phyloP scores from a whole-genome alignment of 805 yeast genomes.

The Candida endomychidarum region DNA sequence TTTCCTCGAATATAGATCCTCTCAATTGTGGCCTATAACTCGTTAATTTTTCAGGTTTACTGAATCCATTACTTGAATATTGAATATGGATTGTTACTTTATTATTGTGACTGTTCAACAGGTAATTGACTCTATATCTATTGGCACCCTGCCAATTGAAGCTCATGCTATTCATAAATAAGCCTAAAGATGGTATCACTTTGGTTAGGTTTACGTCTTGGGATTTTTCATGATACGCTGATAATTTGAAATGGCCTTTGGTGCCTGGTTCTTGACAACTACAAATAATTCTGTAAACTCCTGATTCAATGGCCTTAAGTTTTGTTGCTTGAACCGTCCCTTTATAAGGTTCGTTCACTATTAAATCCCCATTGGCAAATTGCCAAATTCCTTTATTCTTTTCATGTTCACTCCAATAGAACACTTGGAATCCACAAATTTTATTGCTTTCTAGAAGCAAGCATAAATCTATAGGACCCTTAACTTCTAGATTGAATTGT shows the following conservation, averaged over 20 bases:
- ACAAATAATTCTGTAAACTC: conserved; percentile 44
- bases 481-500: conserved; percentile 40
- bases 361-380: conserved; percentile 31
- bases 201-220: not conserved
- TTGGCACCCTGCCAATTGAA: conserved; percentile 43
- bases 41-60: conserved; percentile 15
- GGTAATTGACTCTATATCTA: conserved; percentile 35
- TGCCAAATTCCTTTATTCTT: conserved; percentile 17
- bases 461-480: conserved; percentile 16
- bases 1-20: conserved; percentile 41
- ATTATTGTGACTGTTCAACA: conserved; percentile 20
- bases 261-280: conserved; percentile 44
- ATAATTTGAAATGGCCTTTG: conserved; percentile 30
- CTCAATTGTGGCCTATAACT: conserved; percentile 48
- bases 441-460: conserved; percentile 23
- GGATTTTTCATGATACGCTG: conserved; percentile 3
- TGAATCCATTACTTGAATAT: conserved; percentile 17
- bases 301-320: conserved; percentile 25
- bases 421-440: conserved; percentile 41
- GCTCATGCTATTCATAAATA: conserved; percentile 20
- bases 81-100: conserved; percentile 26
- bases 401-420: conserved; percentile 35
- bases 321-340: conserved; percentile 20
- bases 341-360: conserved; percentile 35
- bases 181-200: conserved; percentile 27